Evolutionary conservation across 1,139 yeast genomes (phyloP), one percentile per base, ranked within the genome.

Genomic region (Kluyveromyces sp.): DNA sequence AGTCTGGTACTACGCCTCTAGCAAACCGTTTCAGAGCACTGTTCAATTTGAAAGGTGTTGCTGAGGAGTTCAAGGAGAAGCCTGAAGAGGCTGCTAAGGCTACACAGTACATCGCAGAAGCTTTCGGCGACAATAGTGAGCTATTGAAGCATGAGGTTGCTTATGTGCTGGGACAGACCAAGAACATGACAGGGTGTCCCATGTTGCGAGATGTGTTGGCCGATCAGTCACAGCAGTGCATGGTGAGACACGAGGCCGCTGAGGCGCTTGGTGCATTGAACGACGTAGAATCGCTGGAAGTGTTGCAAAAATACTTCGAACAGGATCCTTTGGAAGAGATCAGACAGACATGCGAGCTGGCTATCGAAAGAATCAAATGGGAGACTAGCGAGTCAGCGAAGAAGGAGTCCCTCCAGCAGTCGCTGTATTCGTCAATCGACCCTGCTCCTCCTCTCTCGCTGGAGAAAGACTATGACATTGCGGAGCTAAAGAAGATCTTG

Each of bases 201-300:
- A 74, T 78, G 45, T 74, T 94, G 51, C 76, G 87, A 62, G 71
- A 73, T n/a, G 94, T 86, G 30, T 74, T 92, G 55, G 66, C 69
- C 46, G 82, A 83, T 61, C 56, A 59, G 22, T 58, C 70, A 40
- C 97, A 94, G 68, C 92, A 83, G 62, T 73, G 85, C 47, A 94
- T 94, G 97, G 99, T 94, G 31, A 83, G 99, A 65, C 99, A 94
- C 64, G 99, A 94, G 66, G 98, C 98, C 17, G 98, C 98, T 11
- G 99, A 94, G 67, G 98, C 97, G 28, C 74, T 94, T 46, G 99
- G 98, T 47, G 98, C 98, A 32, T 71, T 94, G 45, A 96, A 95
- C 40, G 95, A 88, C 64, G 67, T 68, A 40, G 82, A 77, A 3
- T 84, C 95, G n/a, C 66, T 92, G 47, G 75, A 69, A 0, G 65